Conservation (phyloP, 2,329 filamentous ascomycete genomes). For the Alternaria sp. region DNA sequence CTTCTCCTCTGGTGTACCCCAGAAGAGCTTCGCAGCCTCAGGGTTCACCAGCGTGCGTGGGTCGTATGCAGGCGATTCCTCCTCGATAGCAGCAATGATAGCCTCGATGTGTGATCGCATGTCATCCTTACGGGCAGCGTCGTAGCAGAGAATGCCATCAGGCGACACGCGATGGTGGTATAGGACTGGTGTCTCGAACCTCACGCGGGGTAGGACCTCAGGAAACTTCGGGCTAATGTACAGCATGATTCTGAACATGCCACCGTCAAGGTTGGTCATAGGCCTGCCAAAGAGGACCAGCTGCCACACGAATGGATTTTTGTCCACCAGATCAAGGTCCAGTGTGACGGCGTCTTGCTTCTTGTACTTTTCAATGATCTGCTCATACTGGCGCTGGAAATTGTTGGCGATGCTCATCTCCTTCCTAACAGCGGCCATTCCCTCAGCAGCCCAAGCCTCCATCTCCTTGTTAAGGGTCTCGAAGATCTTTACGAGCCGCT, state of each 20-base stretch:
- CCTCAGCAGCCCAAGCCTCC: constrained; percentile 74
- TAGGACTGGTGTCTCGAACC: constrained; percentile 81
- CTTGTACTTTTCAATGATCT: constrained; percentile 79
- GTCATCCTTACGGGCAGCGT: constrained; percentile 74
- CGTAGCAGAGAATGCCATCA: constrained; percentile 84
- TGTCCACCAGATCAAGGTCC: constrained; percentile 77
- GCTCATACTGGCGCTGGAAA: constrained; percentile 83
- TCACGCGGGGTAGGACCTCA: constrained; percentile 84
- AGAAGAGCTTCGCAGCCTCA: constrained; percentile 86
- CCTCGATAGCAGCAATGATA: constrained; percentile 83
- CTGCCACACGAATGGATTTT: constrained; percentile 89
- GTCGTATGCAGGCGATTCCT: constrained; percentile 88
- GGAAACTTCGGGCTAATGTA: constrained; percentile 86
- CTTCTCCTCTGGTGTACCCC: constrained; percentile 80
- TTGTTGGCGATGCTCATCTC: constrained; percentile 82
- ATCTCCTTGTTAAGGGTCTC: constrained; percentile 76
- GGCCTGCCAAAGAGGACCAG: constrained; percentile 90
- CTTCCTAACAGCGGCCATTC: constrained; percentile 67
- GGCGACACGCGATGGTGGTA: constrained; percentile 82
- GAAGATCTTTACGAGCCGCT: constrained; percentile 74
- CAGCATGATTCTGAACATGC: constrained; percentile 83
- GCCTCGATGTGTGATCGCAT: constrained; percentile 84
- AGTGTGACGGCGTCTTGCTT: constrained; percentile 74
- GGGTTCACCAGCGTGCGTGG: constrained; percentile 87
- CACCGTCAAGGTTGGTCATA: constrained; percentile 90